Percentiles rank a stretch among this genome's conserved stretches.
Conservation (phyloP, 805 yeast species). For the Pichia heedii region DNA sequence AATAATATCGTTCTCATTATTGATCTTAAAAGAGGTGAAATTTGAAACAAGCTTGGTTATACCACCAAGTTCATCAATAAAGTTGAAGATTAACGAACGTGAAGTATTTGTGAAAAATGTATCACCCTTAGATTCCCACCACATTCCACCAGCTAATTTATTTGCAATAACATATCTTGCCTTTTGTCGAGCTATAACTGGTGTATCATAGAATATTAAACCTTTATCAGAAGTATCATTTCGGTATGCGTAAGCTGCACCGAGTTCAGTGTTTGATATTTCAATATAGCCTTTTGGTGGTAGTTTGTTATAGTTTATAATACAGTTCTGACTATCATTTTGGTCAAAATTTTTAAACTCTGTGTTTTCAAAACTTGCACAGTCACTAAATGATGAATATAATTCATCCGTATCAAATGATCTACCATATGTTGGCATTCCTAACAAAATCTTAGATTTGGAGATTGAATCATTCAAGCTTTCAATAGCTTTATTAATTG, state of each 20-base stretch:
- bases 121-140: slow-evolving; percentile 94
- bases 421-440: slow-evolving; percentile 83
- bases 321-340: slow-evolving; percentile 12
- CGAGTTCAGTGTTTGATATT: slow-evolving; percentile 40
- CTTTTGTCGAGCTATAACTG: slow-evolving; percentile 42
- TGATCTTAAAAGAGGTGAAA: background rate
- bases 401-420: slow-evolving; percentile 14
- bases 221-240: slow-evolving; percentile 15
- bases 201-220: slow-evolving; percentile 61
- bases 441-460: slow-evolving; percentile 50
- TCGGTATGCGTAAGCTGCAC: slow-evolving; percentile 48
- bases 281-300: slow-evolving; percentile 31
- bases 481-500: slow-evolving; percentile 37
- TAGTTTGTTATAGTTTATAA: slow-evolving; percentile 15
- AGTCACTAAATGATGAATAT: slow-evolving; percentile 11
- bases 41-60: background rate
- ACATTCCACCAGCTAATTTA: slow-evolving; percentile 75
- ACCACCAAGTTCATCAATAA: slow-evolving; percentile 33
- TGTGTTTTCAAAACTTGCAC: slow-evolving; percentile 14
- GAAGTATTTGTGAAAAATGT: slow-evolving; percentile 20
- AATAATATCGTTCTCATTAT: background rate
- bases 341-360: slow-evolving; percentile 5
- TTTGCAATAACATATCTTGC: slow-evolving; percentile 44
- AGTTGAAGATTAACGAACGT: slow-evolving; percentile 37
- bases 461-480: slow-evolving; percentile 20